A percentile compares a stretch with the other conserved stretches of the same genome.
Evolutionary conservation across 441 rosid species (phyloP).

Genomic region (Brassica hybrid): DNA sequence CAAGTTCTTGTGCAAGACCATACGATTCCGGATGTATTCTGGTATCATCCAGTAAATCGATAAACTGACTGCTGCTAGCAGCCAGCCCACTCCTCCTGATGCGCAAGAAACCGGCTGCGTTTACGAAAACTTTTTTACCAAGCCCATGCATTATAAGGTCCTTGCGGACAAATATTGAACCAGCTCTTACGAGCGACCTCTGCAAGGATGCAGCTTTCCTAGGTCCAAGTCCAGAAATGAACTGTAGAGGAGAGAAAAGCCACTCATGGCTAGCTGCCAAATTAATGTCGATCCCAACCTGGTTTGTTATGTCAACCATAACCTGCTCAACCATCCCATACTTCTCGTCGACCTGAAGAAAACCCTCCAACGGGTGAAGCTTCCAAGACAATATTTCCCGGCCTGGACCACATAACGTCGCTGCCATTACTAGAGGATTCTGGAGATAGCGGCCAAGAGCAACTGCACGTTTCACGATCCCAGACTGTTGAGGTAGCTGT

Average conservation of each 20-base stretch:
- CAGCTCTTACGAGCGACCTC: conserved; percentile 90
- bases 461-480: conserved; percentile 91
- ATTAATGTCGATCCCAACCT: conserved; percentile 94
- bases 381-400: conserved; percentile 97
- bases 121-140: conserved; percentile 91
- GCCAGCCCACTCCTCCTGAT: conserved; percentile 94
- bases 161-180: conserved; percentile 86
- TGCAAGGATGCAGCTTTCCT: conserved; percentile 96
- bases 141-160: conserved; percentile 82
- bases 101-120: conserved; percentile 93
- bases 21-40: conserved; percentile 98
- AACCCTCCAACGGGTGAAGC: conserved; percentile 71
- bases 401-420: conserved; percentile 93
- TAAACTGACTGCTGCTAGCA: conserved; percentile 89
- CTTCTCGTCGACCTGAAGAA: conserved; percentile 86
- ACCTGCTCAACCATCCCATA: conserved; percentile 90
- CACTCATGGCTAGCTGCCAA: conserved; percentile 93
- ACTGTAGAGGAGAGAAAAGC: conserved; percentile 91
- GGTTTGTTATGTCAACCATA: conserved; percentile 91
- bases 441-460: conserved; percentile 98
- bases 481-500: conserved; percentile 84
- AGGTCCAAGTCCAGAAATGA: conserved; percentile 95
- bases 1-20: conserved; percentile 89
- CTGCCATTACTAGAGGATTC: conserved; percentile 93
- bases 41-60: conserved; percentile 97